A percentile compares a stretch with the other conserved stretches of the same genome.
phyloP scores from a whole-genome alignment of 2,329 filamentous ascomycete genomes.

The Phialophora tarda region DNA sequence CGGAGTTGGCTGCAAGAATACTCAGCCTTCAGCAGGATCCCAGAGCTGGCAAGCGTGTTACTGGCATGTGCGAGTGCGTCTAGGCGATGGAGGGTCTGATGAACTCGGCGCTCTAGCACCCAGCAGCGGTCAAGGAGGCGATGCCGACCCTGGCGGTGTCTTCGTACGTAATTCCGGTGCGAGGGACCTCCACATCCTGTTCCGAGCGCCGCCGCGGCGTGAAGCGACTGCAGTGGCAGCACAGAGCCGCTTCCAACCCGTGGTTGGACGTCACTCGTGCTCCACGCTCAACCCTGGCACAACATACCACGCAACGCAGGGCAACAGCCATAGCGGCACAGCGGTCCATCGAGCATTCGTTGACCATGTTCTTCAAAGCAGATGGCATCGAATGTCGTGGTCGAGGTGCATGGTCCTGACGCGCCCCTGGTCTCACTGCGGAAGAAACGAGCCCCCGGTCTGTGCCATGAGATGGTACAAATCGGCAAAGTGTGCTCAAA shows the following conservation, averaged over 20 bases:
- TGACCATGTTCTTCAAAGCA: background rate
- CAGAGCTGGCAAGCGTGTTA: background rate
- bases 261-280: slow-evolving; percentile 9
- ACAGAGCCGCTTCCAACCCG: slow-evolving; percentile 16
- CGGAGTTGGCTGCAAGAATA: slow-evolving; percentile 11
- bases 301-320: slow-evolving; percentile 4
- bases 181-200: background rate
- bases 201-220: background rate
- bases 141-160: background rate
- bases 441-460: background rate
- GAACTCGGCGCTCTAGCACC: background rate
- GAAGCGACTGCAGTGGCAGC: background rate
- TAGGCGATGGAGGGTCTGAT: background rate
- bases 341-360: background rate
- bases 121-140: background rate
- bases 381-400: background rate
- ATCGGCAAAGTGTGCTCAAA: background rate
- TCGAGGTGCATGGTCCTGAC: background rate
- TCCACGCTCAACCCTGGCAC: background rate
- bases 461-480: background rate
- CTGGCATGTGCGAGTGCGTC: slow-evolving; percentile 2
- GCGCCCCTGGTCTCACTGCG: background rate
- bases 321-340: background rate
- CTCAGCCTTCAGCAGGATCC: background rate
- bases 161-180: slow-evolving; percentile 1